phyloP scores from a whole-genome alignment of 2,329 filamentous ascomycete species.

The Alternaria dauci region DNA sequence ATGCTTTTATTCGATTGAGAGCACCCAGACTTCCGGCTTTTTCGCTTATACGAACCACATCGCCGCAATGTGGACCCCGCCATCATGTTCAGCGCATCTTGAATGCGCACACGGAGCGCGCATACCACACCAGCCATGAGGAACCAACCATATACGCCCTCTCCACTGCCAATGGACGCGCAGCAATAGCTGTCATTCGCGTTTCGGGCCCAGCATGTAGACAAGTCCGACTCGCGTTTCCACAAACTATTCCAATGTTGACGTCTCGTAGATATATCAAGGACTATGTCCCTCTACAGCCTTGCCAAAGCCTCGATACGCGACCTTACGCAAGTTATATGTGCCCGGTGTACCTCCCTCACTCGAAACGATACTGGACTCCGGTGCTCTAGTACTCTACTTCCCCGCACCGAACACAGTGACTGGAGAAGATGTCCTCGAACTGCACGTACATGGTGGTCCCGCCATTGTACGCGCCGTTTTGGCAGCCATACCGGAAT shows the following conservation, averaged over 20 bases:
- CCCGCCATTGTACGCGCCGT: constrained; percentile 88
- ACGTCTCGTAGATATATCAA: constrained; percentile 67
- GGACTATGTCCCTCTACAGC: constrained; percentile 65
- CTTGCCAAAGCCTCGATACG: constrained; percentile 68
- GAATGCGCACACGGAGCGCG: constrained; percentile 22
- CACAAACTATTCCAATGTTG: neutral
- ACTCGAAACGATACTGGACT: constrained; percentile 68
- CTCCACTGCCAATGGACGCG: constrained; percentile 83
- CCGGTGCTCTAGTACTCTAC: constrained; percentile 80
- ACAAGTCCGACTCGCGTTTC: constrained; percentile 57
- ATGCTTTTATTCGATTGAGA: neutral
- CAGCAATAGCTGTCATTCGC: constrained; percentile 89
- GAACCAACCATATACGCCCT: constrained; percentile 84
- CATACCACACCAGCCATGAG: constrained; percentile 24
- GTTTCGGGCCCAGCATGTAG: constrained; percentile 81
- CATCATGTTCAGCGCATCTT: constrained; percentile 20
- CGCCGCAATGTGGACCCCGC: constrained; percentile 8
- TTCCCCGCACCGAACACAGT: constrained; percentile 84
- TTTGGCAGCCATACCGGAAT: constrained; percentile 75
- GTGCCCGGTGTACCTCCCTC: constrained; percentile 58
- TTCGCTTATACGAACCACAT: neutral
- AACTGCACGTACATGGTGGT: constrained; percentile 94
- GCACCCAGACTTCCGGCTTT: neutral
- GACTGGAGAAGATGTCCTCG: constrained; percentile 91
- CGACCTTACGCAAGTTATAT: constrained; percentile 77